Evolutionary conservation across 768 basidiomycete genomes (phyloP).

Genomic region (Russula compacta): DNA sequence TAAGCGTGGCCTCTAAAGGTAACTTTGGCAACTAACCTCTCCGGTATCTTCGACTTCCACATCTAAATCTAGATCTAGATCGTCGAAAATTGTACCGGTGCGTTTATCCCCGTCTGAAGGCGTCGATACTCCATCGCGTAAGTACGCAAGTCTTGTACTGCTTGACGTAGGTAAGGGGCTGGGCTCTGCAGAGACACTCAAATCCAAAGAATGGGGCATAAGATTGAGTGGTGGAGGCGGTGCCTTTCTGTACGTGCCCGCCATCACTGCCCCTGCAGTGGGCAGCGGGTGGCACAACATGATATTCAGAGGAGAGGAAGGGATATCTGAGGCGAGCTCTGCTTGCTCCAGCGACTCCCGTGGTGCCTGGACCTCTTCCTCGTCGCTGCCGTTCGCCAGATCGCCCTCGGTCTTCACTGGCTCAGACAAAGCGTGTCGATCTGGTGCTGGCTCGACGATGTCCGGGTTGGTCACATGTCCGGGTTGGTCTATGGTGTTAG

Average conservation of each 20-base stretch:
- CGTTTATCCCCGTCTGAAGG: constrained; percentile 32
- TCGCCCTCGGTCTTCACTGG: constrained; percentile 26
- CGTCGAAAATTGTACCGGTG: constrained; percentile 38
- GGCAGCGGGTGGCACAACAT: constrained; percentile 31
- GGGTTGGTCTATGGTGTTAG: constrained; percentile 25
- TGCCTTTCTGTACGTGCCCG: constrained; percentile 30
- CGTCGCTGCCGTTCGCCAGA: constrained; percentile 34
- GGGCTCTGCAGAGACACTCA: constrained; percentile 29
- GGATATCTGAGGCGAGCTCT: constrained; percentile 31
- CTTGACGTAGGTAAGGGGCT: constrained; percentile 32
- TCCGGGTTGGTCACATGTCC: constrained; percentile 32
- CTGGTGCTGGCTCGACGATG: constrained; percentile 44
- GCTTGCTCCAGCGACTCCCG: constrained; percentile 24
- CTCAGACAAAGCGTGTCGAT: constrained; percentile 31
- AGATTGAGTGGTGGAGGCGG: constrained; percentile 45
- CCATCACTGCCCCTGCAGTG: constrained; percentile 18
- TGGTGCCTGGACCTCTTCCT: constrained; percentile 28
- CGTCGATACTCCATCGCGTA: constrained; percentile 26
- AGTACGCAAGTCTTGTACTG: constrained; percentile 40
- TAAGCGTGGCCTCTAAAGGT: constrained; percentile 14
- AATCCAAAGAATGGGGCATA: constrained; percentile 26
- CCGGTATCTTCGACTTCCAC: constrained; percentile 36
- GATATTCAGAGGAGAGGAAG: constrained; percentile 29
- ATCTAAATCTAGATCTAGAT: constrained; percentile 37
- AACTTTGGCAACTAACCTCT: constrained; percentile 22